Evolutionary conservation across 1,284 basidiomycete genomes (phyloP).

Genomic region (Mycena citricolor): DNA sequence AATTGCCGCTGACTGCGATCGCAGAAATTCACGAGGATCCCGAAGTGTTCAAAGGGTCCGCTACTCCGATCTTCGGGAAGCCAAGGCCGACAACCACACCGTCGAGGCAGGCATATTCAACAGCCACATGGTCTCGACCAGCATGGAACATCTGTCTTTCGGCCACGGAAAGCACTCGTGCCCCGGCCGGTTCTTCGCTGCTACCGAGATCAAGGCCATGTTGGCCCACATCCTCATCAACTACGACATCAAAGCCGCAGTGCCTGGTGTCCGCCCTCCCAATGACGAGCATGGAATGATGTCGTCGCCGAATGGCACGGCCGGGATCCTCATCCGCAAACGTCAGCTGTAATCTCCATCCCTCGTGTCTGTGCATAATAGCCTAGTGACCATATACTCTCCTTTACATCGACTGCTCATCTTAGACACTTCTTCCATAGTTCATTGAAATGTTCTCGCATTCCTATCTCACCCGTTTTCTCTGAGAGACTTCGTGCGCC

Average conservation of each 20-base stretch:
- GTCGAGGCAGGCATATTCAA: neutral
- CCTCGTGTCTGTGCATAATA: no score
- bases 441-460: no score
- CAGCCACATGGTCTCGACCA: slow-evolving; percentile 7
- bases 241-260: slow-evolving; percentile 26
- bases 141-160: slow-evolving; percentile 2
- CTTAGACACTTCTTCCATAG: no score
- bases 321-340: slow-evolving; percentile 18
- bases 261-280: slow-evolving; percentile 21
- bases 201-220: slow-evolving; percentile 38
- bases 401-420: no score
- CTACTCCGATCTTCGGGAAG: slow-evolving; percentile 6
- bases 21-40: slow-evolving; percentile 1
- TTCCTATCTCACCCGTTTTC: no score
- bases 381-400: no score
- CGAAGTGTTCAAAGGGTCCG: slow-evolving; percentile 4
- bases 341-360: no score
- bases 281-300: slow-evolving; percentile 17
- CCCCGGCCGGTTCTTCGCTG: slow-evolving; percentile 18
- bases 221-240: slow-evolving; percentile 6
- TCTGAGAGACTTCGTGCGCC: no score
- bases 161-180: slow-evolving; percentile 5
- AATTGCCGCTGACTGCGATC: neutral
- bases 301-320: slow-evolving; percentile 14
- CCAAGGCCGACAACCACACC: slow-evolving; percentile 20